Base-by-base conservation (phyloP, 352 stramenopile genomes). In the Pythium oligandrum region DNA sequence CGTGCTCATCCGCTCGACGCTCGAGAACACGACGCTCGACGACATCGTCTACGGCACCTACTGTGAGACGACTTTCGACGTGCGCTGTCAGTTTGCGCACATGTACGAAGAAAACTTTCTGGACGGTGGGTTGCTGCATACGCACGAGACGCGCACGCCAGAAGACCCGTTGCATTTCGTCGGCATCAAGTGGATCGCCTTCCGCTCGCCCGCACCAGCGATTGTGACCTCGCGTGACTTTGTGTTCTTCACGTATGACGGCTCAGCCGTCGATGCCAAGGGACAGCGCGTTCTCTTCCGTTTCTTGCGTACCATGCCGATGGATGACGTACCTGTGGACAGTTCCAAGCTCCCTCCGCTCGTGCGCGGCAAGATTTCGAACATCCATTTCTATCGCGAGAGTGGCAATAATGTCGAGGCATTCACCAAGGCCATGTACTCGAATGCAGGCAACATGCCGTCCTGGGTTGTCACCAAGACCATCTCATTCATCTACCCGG, bases 21-120 rank as follows among this genome's bases (percentile, higher is more conserved):
- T 78, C 45, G 53, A 72, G 30, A 54, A 59, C 48, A 60, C 66
- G 40, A 57, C 53, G 37, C 66, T 85, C 11, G 59, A 76, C 35
- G 61, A 81, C 48, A 58, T 85, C 26, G 59, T 52, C 3, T 64
- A 66, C 31, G 64, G 57, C 8, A 39, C 75, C 8, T 66, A 76
- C 53, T 43, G 51, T 37, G 66, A 73, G n/a, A 71, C 51, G 5
- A 71, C 71, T 12, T 73, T 57, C 50, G 70, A 76, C 4, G 48
- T 64, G 47, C 70, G 70, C 26, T 66, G 53, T 11, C 56, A 56
- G 33, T 63, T 70, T 37, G 70, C 66, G 7, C 65, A 78, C 40
- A 50, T 83, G 52, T 78, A 79, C 53, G 64, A 75, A 44, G 58
- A 70, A 17, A 44, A 68, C 32, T 80, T 83, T 50, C 49, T 85